Evolutionary conservation across 148 eudicot species (phyloP).

Genomic region (Cornus florida): DNA sequence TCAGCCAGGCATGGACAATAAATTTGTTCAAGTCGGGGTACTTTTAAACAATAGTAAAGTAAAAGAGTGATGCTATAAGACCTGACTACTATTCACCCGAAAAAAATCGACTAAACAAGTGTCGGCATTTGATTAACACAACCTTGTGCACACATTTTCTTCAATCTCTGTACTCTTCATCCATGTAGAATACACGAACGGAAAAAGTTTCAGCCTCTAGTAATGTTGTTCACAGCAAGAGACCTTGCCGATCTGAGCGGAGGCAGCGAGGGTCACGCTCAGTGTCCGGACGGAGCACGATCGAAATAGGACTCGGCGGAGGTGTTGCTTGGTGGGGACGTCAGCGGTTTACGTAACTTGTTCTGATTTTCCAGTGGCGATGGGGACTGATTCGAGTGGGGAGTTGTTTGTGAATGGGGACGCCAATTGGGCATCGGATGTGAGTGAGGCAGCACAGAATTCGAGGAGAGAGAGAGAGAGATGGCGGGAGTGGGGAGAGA

Average conservation of each 20-base stretch:
- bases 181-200: too few relatives aligned
- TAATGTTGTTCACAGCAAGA: conserved; percentile 38
- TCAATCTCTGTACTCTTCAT: too few relatives aligned
- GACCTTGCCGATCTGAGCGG: conserved; percentile 74
- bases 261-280: conserved; percentile 25
- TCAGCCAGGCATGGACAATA: too few relatives aligned
- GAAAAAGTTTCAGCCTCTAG: not conserved
- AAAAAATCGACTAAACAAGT: too few relatives aligned
- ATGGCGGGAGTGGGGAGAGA: conserved; percentile 44
- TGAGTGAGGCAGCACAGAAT: conserved; percentile 54
- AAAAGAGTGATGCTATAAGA: too few relatives aligned
- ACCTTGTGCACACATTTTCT: too few relatives aligned
- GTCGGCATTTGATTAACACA: too few relatives aligned
- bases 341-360: conserved; percentile 61
- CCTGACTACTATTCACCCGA: too few relatives aligned
- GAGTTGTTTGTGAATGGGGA: conserved; percentile 69
- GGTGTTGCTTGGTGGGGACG: conserved; percentile 29
- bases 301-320: too few relatives aligned
- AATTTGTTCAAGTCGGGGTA: too few relatives aligned
- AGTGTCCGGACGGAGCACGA: too few relatives aligned
- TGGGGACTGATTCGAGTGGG: conserved; percentile 87
- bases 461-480: conserved; percentile 38
- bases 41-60: too few relatives aligned
- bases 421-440: conserved; percentile 73
- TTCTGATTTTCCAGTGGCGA: conserved; percentile 72